Evolutionary conservation across 768 basidiomycete species (phyloP).

Genomic region (Lactarius tabidus): DNA sequence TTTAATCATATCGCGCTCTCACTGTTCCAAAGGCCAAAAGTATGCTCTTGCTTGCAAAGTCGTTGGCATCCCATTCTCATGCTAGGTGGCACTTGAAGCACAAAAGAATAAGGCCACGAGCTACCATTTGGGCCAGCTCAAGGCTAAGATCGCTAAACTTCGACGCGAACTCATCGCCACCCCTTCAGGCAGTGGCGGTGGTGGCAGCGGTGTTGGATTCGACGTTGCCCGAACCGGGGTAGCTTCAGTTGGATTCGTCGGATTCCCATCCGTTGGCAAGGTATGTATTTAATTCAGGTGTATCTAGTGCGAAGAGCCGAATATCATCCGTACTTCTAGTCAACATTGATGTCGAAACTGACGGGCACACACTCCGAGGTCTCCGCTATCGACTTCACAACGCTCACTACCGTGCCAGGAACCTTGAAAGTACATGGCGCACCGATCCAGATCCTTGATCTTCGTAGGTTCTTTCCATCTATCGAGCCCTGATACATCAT

Average conservation of each 20-base stretch:
- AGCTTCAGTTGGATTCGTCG: conserved; percentile 91
- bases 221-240: conserved; percentile 98
- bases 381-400: conserved; percentile 96
- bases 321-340: conserved; percentile 41
- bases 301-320: conserved; percentile 9
- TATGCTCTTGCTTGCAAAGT: conserved; percentile 37
- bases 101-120: conserved; percentile 96
- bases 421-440: conserved; percentile 94
- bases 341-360: conserved; percentile 90
- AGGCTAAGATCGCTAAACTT: conserved; percentile 97
- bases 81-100: conserved; percentile 43
- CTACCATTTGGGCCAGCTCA: conserved; percentile 94
- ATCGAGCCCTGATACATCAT: background rate
- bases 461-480: conserved; percentile 51
- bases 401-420: conserved; percentile 92
- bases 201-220: conserved; percentile 88
- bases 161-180: conserved; percentile 88
- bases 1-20: conserved; percentile 16
- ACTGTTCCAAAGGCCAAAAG: conserved; percentile 66
- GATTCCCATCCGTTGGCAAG: conserved; percentile 95
- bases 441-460: conserved; percentile 90
- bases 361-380: conserved; percentile 97
- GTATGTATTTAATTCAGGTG: conserved; percentile 35
- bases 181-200: conserved; percentile 72
- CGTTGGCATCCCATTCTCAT: conserved; percentile 19